Percentiles rank a stretch among this genome's conserved stretches.
Conservation (phyloP, 2,329 filamentous ascomycete species). For the Colletotrichum euphorbiae region DNA sequence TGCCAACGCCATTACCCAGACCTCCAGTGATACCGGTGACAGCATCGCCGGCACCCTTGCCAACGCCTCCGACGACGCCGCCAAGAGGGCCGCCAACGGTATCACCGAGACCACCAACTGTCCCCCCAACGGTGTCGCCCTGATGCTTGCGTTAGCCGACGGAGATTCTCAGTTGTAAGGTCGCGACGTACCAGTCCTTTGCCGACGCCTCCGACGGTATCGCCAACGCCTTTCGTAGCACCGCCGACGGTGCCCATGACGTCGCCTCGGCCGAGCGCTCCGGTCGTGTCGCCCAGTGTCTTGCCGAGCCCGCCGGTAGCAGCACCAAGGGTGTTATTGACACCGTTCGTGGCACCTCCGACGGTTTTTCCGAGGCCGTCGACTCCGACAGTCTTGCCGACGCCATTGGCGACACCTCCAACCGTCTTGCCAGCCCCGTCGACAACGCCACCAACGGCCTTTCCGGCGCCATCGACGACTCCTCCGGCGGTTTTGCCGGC, state of each 20-base stretch:
- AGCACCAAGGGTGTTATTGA: slow-evolving; percentile 29
- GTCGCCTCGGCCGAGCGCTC: slow-evolving; percentile 28
- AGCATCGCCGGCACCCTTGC: slow-evolving; percentile 32
- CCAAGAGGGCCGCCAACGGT: slow-evolving; percentile 34
- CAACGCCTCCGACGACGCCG: slow-evolving; percentile 33
- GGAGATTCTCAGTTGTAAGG: not conserved
- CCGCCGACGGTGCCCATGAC: slow-evolving; percentile 30
- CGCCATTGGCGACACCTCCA: slow-evolving; percentile 5
- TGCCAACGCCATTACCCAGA: slow-evolving; percentile 31
- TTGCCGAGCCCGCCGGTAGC: slow-evolving; percentile 26
- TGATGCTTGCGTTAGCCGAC: not conserved
- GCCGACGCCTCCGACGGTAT: slow-evolving; percentile 36
- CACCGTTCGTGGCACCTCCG: slow-evolving; percentile 23
- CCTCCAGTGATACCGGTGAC: slow-evolving; percentile 35
- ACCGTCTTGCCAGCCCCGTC: slow-evolving; percentile 5
- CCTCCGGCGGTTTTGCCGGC: slow-evolving; percentile 20
- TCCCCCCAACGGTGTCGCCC: slow-evolving; percentile 35
- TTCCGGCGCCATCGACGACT: slow-evolving; percentile 18
- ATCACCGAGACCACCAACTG: slow-evolving; percentile 32
- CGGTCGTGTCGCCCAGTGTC: slow-evolving; percentile 29
- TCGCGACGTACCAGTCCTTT: slow-evolving; percentile 29
- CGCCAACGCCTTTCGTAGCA: slow-evolving; percentile 22
- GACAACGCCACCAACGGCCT: slow-evolving; percentile 10
- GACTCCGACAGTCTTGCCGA: slow-evolving; percentile 22
- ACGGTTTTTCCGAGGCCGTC: slow-evolving; percentile 17